These are phyloP conservation scores for Rhodotorula sp. DNA, from an alignment of 1,284 basidiomycete genomes.

Conservation along the genomic window DNA sequence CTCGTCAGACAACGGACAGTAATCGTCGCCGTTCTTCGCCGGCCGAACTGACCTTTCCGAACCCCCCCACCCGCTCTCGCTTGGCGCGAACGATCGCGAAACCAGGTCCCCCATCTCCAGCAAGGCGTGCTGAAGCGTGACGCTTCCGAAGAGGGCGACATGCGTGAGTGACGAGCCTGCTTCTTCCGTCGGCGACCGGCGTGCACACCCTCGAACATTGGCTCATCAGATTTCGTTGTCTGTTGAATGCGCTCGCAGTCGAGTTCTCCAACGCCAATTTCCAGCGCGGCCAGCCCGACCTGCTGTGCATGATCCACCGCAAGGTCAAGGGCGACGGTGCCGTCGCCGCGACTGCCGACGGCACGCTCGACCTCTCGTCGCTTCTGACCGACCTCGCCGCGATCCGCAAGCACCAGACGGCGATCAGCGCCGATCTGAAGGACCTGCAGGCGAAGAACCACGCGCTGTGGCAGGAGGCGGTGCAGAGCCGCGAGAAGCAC, in stretches of 20 bases:
- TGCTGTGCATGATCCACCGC: slow-evolving; percentile 83
- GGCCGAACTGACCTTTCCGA: not conserved
- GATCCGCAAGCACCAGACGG: slow-evolving; percentile 87
- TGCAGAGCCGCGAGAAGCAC: slow-evolving; percentile 74
- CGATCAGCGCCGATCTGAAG: slow-evolving; percentile 82
- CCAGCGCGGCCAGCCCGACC: slow-evolving; percentile 81
- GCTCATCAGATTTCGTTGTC: not conserved
- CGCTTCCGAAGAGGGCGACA: slow-evolving; percentile 72
- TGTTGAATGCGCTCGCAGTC: slow-evolving; percentile 9
- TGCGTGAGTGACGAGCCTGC: slow-evolving; percentile 61
- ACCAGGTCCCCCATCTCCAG: slow-evolving; percentile 84
- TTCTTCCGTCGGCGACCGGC: not conserved
- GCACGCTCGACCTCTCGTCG: slow-evolving; percentile 65
- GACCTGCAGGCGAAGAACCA: slow-evolving; percentile 86
- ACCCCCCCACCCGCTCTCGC: not conserved
- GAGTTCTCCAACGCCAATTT: slow-evolving; percentile 89
- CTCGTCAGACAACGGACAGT: too few relatives aligned
- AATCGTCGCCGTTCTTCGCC: not conserved
- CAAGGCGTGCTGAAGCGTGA: slow-evolving; percentile 78
- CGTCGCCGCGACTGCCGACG: slow-evolving; percentile 30
- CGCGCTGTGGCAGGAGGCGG: slow-evolving; percentile 86
- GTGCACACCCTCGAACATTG: not conserved
- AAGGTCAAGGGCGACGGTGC: slow-evolving; percentile 57
- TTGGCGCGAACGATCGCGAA: too few relatives aligned
- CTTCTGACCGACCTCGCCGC: slow-evolving; percentile 80